Evolutionary conservation across 345 rosid genomes (phyloP), one percentile per base, ranked within the genome.

Genomic region (Laguncularia racemosa): DNA sequence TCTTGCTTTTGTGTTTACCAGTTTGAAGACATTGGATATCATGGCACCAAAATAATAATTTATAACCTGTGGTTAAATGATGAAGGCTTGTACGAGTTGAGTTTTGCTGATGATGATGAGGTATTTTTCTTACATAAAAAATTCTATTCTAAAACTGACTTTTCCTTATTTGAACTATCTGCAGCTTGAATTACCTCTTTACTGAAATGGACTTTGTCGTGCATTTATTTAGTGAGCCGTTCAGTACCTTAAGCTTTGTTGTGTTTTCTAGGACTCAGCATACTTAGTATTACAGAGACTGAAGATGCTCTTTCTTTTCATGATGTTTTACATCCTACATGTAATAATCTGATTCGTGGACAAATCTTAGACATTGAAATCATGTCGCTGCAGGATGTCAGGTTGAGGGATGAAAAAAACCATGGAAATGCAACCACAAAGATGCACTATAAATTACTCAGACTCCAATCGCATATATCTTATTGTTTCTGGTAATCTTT

Each of bases 61-160:
- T 92, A 78, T 85, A 92, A 89, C 77, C 63, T 92, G 74, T 92
- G 98, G 98, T 83, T 86, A 60, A 92, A 92, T 68, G 96, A 89
- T 69, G 98, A 92, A 79, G 96, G 98, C 61, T 48, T 89, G 46
- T 89, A 81, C 62, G 98, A n/a, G 89, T 67, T 92, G 73, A 85
- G 80, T 76, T 89, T 92, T 83, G 97, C 89, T 33, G 96, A 93
- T 55, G 89, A 92, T 9, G 80, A 78, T 46, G 86, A 78, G 97
- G 98, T 92, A 76, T 56, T 72, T 16, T 57, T 20, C 54, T 8
- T n/a, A 44, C 44, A 16, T 17, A 20, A 3, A 20, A 28, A 48
- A 44, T 52, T 59, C n/a, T 40, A 48, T 44, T 47, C 13, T 2
- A 26, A 26, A 26, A 26, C 2, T 14, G 44, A 12, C 15, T 59